Conservation (phyloP, 106 monocot species). For the Ottelia alismoides region DNA sequence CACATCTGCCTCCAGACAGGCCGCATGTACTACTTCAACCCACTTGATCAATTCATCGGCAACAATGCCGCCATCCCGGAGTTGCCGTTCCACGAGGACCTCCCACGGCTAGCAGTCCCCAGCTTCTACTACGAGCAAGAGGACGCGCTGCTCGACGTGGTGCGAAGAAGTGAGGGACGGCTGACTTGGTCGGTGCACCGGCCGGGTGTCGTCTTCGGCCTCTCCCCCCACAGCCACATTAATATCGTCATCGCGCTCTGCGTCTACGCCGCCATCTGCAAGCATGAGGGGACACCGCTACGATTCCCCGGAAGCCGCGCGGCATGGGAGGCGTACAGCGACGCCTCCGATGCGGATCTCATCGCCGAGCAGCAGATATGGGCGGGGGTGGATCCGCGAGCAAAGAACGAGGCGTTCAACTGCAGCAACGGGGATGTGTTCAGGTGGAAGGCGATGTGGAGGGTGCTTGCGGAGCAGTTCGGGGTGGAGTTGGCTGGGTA, state of each 20-base stretch:
- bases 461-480: too few species aligned
- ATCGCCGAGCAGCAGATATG: too few species aligned
- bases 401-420: too few species aligned
- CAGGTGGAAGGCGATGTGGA: too few species aligned
- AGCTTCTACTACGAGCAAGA: background rate
- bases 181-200: background rate
- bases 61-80: background rate
- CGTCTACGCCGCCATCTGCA: conserved; percentile 40
- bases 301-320: conserved; percentile 20
- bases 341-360: too few species aligned
- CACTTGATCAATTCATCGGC: background rate
- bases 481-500: too few species aligned
- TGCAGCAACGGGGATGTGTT: conserved; percentile 33
- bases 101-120: background rate
- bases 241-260: conserved; percentile 28
- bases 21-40: too few species aligned
- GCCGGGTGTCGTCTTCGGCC: conserved; percentile 17
- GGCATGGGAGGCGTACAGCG: conserved; percentile 22
- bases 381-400: too few species aligned
- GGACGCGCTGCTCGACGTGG: background rate
- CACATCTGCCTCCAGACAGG: too few species aligned
- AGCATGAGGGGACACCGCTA: conserved; percentile 15
- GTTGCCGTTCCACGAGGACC: background rate
- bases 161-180: background rate
- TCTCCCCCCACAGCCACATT: conserved; percentile 27